Evolutionary conservation across 331 rosid species (phyloP), one percentile per base, ranked within the genome.

Genomic region (Stylosanthes scabra): DNA sequence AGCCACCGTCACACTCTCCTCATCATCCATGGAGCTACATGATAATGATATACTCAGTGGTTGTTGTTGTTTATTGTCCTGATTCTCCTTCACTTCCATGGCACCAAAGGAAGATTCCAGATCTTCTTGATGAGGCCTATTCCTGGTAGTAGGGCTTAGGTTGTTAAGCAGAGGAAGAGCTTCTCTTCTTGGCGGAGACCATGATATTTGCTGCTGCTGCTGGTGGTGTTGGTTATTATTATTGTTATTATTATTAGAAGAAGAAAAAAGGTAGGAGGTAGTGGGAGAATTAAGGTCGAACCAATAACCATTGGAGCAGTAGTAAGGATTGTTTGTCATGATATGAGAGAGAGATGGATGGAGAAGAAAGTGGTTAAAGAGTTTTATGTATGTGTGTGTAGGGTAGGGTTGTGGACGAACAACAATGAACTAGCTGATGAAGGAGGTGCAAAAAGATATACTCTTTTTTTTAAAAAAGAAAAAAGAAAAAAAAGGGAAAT

Each of bases 161-260:
- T 76, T 85, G 73, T 76, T 85, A 63, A 88, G 95, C 60, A 91
- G 92, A 74, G 97, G 92, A 69, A 91, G 95, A 10, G 87, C 91
- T 81, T 88, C 78, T 85, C 65, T 87, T 85, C 65, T 87, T 11
- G 72, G 80, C 76, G 97, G 92, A 71, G 76, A 57, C 37, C 25
- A 20, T 20, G 25, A 20, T 20, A 20, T 20, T 20, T 20, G 25
- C 1, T 20, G 25, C 25, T 20, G 25, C 25, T 20, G 25, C 25
- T 20, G 1, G 1, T 20, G 25, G 1, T 20, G 25, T 1, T 20
- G 25, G 25, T 1, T 1, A 20, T 20, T n/a, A n/a, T n/a, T n/a
- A n/a, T n/a, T n/a, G n/a, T 56, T 47, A 74, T 71, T 73, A 70
- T 65, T 62, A 62, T 63, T 28, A 42, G 82, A 68, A 49, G 89